phyloP scores from a whole-genome alignment of 768 basidiomycete genomes.

The Hortiboletus flavorubellus region DNA sequence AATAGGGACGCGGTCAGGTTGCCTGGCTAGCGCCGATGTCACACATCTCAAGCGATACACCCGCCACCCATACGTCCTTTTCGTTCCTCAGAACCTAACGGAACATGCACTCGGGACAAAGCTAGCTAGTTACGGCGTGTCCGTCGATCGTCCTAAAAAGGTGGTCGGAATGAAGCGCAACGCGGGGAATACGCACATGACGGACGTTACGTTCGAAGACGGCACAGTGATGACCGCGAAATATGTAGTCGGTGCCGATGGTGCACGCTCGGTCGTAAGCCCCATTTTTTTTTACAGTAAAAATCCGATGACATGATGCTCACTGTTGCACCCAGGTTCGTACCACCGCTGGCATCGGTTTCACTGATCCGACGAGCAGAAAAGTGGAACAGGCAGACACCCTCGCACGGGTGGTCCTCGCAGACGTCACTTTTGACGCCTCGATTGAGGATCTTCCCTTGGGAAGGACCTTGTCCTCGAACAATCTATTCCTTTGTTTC shows the following conservation, averaged over 20 bases:
- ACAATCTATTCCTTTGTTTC: conserved; percentile 13
- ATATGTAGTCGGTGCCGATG: conserved; percentile 54
- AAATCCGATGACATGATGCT: neutral
- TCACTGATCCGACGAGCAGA: conserved; percentile 41
- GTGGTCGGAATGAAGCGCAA: conserved; percentile 37
- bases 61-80: conserved; percentile 40
- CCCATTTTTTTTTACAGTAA: no score
- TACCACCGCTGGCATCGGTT: conserved; percentile 39
- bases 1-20: conserved; percentile 32
- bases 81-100: conserved; percentile 46
- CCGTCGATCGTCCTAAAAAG: conserved; percentile 38
- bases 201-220: conserved; percentile 45
- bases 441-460: neutral
- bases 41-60: conserved; percentile 40
- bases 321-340: conserved; percentile 37
- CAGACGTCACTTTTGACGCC: conserved; percentile 18
- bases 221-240: conserved; percentile 41
- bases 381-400: conserved; percentile 21
- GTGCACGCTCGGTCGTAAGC: conserved; percentile 43
- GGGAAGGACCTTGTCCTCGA: neutral
- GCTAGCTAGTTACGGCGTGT: conserved; percentile 32
- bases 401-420: conserved; percentile 32
- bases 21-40: conserved; percentile 32
- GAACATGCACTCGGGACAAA: conserved; percentile 40
- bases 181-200: conserved; percentile 24